Evolutionary conservation across 768 basidiomycete species (phyloP), one percentile per base, ranked within the genome.

Genomic region (Termitomyces heimii): DNA sequence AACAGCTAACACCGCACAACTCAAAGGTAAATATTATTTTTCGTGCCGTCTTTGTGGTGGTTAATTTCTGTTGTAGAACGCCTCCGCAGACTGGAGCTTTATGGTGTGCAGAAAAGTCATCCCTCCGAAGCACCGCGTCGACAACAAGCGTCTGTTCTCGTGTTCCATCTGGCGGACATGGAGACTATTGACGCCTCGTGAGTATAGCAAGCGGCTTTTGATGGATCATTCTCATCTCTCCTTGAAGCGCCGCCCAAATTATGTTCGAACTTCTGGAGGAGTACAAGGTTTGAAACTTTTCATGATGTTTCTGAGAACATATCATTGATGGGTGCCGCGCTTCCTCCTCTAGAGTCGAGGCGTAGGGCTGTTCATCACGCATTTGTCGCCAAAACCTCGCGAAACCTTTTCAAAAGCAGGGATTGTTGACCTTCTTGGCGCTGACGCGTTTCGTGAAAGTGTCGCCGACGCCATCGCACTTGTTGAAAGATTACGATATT

Each of bases 141-240:
- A 60, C 82, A 85, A 54, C 80, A 87, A 56, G 86, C 94, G 5
- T 82, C 79, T 13, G 84, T 85, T 2, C 71, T 98, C 24, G 92
- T 97, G 22, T 94, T 99, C 71, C 95, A 98, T 64, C 80, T 98
- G 79, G 87, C 88, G 13, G 96, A 98, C 71, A 89, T 97, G 4
- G 92, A 94, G 56, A 82, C 78, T 18, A 86, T 92, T 58, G 96
- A 99, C 68, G 94, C 96, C 8, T 93, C 92, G 89, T 95, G 66
- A 70, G 88, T 74, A 14, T 32, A n/a, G 5, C 46, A 55, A 24
- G 13, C 42, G n/a, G 42, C n/a, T 5, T 43, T 31, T 14, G 26
- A 18, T 53, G 24, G 29, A 22, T 58, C 53, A 24, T 37, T 51
- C 56, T 5, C 57, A 53, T 28, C 43, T 20, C 32, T 29, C 34